phyloP scores from a whole-genome alignment of 2,329 filamentous ascomycete genomes.

The Colletotrichum tropicicola region DNA sequence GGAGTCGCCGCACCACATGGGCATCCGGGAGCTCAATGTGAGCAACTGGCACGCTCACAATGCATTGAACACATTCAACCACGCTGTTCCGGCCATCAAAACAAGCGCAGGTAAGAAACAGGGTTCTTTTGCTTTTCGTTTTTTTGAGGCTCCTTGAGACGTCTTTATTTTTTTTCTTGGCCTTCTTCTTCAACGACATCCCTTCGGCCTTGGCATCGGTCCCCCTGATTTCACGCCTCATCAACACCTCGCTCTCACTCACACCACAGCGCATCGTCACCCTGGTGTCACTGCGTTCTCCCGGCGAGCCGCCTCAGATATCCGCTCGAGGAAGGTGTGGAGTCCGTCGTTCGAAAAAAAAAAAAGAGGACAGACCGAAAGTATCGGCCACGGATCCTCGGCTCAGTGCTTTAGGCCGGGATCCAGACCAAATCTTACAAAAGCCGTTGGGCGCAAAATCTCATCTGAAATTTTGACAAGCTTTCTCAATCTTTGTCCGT shows the following conservation, averaged over 20 bases:
- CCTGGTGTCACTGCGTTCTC: no score
- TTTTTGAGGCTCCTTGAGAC: constrained; percentile 25
- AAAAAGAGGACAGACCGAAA: not conserved
- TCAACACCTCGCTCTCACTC: no score
- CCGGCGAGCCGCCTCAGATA: no score
- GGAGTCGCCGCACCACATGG: constrained; percentile 45
- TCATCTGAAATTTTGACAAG: constrained; percentile 19
- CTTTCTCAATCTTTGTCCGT: constrained; percentile 11
- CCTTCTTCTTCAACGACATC: not conserved
- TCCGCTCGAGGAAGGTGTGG: no score
- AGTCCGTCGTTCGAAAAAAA: constrained; percentile 18
- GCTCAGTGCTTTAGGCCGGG: not conserved
- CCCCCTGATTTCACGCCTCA: no score
- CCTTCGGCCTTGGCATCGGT: not conserved
- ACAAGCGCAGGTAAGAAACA: constrained; percentile 68
- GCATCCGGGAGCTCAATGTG: constrained; percentile 60
- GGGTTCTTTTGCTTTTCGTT: constrained; percentile 12
- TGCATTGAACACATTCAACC: constrained; percentile 62
- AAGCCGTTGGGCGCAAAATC: no score
- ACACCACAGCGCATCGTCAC: no score
- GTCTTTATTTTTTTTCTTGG: not conserved
- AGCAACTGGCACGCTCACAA: constrained; percentile 52
- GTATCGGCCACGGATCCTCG: constrained; percentile 9
- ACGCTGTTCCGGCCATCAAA: constrained; percentile 64
- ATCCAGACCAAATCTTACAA: no score